Evolutionary conservation across 2,329 filamentous ascomycete genomes (phyloP), one percentile per base, ranked within the genome.

Genomic region (Stenocarpella maydis): DNA sequence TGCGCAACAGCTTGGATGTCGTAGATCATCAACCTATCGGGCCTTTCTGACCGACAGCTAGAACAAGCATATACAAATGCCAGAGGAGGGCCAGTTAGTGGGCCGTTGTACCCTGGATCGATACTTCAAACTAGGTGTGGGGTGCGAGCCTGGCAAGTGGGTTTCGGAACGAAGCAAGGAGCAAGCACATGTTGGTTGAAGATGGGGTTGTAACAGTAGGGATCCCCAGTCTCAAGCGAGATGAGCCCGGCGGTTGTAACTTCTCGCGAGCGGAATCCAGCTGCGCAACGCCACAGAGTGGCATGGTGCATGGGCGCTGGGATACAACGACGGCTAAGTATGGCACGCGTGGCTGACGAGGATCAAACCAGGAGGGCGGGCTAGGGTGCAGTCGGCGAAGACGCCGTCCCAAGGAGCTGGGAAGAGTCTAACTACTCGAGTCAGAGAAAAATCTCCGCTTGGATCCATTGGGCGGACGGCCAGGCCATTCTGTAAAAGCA

Each of bases 321-420:
- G 19, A 47, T 19, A 2, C 17, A 26, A 49, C 14, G 58, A 45
- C 28, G 19, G 14, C 26, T 37, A 10, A 12, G 19, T 34, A 41
- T 45, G 26, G 58, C 41, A 17, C 43, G 58, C 9, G 26, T 34
- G 58, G 28, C 14, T 19, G 43, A 19, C 58, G 58, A 47, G 58
- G 41, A 49, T 47, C 58, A 61, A 47, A 61, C 41, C 41, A 41
- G 19, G 41, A 47, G 58, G 6, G 15, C 43, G 28, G 28, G 31
- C 58, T 37, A 63, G 58, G 58, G 43, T 34, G 43, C 17, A 49
- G 19, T 49, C 58, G 28, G 58, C 43, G 34, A 37, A 12, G 41
- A 47, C 37, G 41, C 43, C 41, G 58, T 63, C 43, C 58, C 58
- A 63, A 63, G 58, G 6, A 49, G 41, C 58, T 28, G 58, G 58